phyloP scores from a whole-genome alignment of 768 basidiomycete species.

The Tulasnella sp. region DNA sequence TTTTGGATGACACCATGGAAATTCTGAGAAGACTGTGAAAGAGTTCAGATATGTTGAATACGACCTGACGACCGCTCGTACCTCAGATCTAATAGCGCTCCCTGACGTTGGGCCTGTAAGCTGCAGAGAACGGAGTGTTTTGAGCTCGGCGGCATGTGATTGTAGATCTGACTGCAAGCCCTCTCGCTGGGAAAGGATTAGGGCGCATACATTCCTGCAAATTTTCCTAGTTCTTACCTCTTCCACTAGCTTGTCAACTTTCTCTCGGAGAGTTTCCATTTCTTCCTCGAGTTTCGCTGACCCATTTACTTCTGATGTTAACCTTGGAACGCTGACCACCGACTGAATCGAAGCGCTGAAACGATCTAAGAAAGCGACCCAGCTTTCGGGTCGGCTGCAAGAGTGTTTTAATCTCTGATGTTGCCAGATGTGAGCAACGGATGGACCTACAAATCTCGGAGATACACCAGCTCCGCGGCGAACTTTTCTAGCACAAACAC shows the following conservation, averaged over 20 bases:
- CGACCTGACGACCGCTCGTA: not conserved
- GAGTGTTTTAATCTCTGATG: slow-evolving; percentile 11
- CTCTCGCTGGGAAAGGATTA: not conserved
- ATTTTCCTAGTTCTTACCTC: slow-evolving; percentile 38
- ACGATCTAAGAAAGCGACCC: slow-evolving; percentile 48
- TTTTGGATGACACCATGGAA: slow-evolving; percentile 68
- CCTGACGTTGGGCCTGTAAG: slow-evolving; percentile 23
- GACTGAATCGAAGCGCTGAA: slow-evolving; percentile 51
- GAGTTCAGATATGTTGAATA: not conserved
- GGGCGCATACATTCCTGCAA: not conserved
- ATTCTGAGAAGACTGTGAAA: slow-evolving; percentile 31
- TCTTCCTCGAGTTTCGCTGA: slow-evolving; percentile 47
- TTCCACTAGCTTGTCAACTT: slow-evolving; percentile 51
- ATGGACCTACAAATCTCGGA: slow-evolving; percentile 51
- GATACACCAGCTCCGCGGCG: slow-evolving; percentile 41
- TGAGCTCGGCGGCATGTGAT: slow-evolving; percentile 56
- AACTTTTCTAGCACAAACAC: slow-evolving; percentile 54
- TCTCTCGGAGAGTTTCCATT: slow-evolving; percentile 42
- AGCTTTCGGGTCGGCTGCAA: slow-evolving; percentile 47
- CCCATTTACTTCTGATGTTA: slow-evolving; percentile 32
- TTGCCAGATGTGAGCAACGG: not conserved
- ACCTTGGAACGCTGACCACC: slow-evolving; percentile 55
- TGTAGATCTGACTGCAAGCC: slow-evolving; percentile 26
- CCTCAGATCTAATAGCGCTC: not conserved
- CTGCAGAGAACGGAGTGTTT: slow-evolving; percentile 46